phyloP scores from a whole-genome alignment of 306 rosid species.

The Datisca glomerata region DNA sequence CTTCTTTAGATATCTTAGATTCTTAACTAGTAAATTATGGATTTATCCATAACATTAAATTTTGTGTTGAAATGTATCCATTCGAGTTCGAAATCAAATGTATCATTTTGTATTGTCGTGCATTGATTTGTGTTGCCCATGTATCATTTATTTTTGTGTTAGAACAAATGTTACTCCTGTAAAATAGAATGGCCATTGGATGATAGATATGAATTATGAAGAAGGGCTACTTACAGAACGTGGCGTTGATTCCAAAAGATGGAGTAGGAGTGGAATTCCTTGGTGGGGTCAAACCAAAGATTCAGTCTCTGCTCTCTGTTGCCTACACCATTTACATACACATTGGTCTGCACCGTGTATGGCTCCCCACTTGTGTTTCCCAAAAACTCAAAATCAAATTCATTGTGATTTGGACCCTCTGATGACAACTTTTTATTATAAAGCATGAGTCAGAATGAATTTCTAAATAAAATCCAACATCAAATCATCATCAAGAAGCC shows the following conservation, averaged over 20 bases:
- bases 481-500: neutral
- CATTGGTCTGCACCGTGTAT: slow-evolving; percentile 71
- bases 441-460: neutral
- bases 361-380: slow-evolving; percentile 93
- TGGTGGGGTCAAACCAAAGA: slow-evolving; percentile 87
- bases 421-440: slow-evolving; percentile 58
- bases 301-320: slow-evolving; percentile 86
- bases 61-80: no score
- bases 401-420: slow-evolving; percentile 76
- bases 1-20: no score
- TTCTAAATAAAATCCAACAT: no score
- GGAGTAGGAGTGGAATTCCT: slow-evolving; percentile 68
- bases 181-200: no score
- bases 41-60: no score
- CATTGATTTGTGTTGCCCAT: no score
- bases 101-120: no score
- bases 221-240: slow-evolving; percentile 87
- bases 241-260: slow-evolving; percentile 89
- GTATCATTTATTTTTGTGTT: no score
- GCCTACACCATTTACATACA: slow-evolving; percentile 82
- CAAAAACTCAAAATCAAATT: slow-evolving; percentile 87
- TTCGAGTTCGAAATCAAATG: no score
- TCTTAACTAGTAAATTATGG: no score
- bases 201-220: no score
- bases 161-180: no score